A percentile compares a stretch with the other conserved stretches of the same genome.
These are phyloP conservation scores for Linaria vulgaris DNA, from an alignment of 257 asterid genomes.

Conservation along the genomic window DNA sequence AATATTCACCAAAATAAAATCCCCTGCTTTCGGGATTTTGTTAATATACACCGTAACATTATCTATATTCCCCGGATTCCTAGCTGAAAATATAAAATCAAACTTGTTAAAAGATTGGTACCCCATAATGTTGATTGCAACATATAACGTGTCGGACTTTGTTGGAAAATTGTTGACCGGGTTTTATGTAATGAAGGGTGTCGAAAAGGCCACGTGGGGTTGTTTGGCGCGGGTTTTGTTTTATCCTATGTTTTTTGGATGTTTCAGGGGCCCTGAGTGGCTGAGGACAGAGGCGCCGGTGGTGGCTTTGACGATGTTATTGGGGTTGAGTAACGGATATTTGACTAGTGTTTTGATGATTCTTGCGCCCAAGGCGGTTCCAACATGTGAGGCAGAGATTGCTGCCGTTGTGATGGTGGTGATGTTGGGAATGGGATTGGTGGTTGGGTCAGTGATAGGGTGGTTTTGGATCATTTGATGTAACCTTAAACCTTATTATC, in stretches of 20 bases:
- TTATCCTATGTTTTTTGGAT: conserved; percentile 61
- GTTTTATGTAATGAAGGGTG: conserved; percentile 33
- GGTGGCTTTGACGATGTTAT: conserved; percentile 49
- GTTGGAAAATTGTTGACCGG: conserved; percentile 65
- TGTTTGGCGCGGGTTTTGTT: conserved; percentile 57
- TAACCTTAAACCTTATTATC: no score
- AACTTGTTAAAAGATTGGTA: conserved; percentile 60
- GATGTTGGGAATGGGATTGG: conserved; percentile 41
- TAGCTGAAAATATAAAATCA: conserved; percentile 64
- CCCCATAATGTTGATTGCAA: conserved; percentile 53
- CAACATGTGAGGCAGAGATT: conserved; percentile 55
- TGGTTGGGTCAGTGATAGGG: conserved; percentile 60
- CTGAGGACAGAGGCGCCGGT: conserved; percentile 64
- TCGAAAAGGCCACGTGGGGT: conserved; percentile 58
- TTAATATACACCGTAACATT: conserved; percentile 63
- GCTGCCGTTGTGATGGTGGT: conserved; percentile 77
- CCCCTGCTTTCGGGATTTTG: conserved; percentile 65
- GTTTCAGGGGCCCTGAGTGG: conserved; percentile 77
- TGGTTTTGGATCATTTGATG: conserved; percentile 76
- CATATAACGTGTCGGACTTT: conserved; percentile 61
- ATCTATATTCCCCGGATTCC: conserved; percentile 74
- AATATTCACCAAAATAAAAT: conserved; percentile 37
- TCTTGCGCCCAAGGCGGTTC: conserved; percentile 65
- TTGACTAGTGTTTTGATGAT: conserved; percentile 81
- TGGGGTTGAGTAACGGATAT: conserved; percentile 74